A percentile compares a stretch with the other conserved stretches of the same genome.
phyloP scores from a whole-genome alignment of 2,329 filamentous ascomycete genomes.

The Penicillium sp. region DNA sequence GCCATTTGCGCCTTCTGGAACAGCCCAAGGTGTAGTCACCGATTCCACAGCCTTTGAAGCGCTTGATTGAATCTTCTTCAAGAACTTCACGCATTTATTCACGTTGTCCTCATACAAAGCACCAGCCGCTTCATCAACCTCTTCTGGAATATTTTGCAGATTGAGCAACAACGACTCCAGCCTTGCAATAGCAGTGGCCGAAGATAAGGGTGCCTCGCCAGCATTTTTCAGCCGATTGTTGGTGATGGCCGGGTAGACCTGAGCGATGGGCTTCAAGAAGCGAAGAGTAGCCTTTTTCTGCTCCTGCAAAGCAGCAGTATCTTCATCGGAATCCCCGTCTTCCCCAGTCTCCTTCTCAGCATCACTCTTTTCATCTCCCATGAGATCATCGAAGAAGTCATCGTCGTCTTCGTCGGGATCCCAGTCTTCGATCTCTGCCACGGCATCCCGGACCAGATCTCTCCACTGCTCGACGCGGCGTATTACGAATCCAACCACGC shows the following conservation, averaged over 20 bases:
- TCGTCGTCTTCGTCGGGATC: slow-evolving; percentile 63
- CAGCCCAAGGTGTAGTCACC: slow-evolving; percentile 65
- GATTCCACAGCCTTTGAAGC: slow-evolving; percentile 66
- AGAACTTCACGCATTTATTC: slow-evolving; percentile 29
- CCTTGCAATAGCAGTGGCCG: slow-evolving; percentile 19
- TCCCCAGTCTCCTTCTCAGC: slow-evolving; percentile 16
- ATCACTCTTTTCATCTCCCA: slow-evolving; percentile 27
- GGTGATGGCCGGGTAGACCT: slow-evolving; percentile 42
- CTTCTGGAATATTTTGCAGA: slow-evolving; percentile 36
- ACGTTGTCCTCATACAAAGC: slow-evolving; percentile 41
- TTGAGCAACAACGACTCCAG: slow-evolving; percentile 34
- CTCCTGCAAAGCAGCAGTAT: slow-evolving; percentile 33
- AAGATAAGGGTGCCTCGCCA: slow-evolving; percentile 14
- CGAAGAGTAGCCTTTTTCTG: slow-evolving; percentile 41
- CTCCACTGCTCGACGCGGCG: slow-evolving; percentile 67
- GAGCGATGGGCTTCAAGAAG: slow-evolving; percentile 40
- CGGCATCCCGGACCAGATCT: slow-evolving; percentile 71
- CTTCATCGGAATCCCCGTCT: slow-evolving; percentile 15
- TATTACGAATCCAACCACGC: slow-evolving; percentile 64
- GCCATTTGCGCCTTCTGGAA: slow-evolving; percentile 52
- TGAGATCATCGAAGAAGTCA: slow-evolving; percentile 44
- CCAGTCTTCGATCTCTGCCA: slow-evolving; percentile 85
- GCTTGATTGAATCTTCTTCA: slow-evolving; percentile 29
- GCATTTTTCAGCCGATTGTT: slow-evolving; percentile 38
- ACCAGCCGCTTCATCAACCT: slow-evolving; percentile 44